Evolutionary conservation across 345 rosid species (phyloP).

Genomic region (Leavenworthia alabamica): DNA sequence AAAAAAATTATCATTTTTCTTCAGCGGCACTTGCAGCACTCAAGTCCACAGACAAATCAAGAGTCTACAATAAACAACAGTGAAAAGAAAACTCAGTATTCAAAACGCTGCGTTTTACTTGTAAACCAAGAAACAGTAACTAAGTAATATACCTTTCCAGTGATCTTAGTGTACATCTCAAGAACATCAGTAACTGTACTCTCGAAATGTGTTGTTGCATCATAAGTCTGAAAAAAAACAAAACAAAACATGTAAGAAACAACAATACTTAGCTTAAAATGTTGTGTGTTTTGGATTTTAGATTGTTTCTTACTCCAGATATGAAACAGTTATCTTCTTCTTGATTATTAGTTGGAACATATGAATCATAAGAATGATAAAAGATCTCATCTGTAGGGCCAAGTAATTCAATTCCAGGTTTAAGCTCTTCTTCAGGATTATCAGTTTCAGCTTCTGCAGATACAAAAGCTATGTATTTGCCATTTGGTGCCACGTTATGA

Average conservation of each 20-base stretch:
- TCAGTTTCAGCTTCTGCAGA: slow-evolving; percentile 93
- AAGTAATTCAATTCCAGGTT: slow-evolving; percentile 80
- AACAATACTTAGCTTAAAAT: background rate
- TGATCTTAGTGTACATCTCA: slow-evolving; percentile 64
- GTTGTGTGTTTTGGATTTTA: too few species aligned
- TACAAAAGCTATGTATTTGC: slow-evolving; percentile 93
- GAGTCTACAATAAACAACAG: slow-evolving; percentile 35
- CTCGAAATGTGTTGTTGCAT: slow-evolving; percentile 87
- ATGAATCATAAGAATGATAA: slow-evolving; percentile 70
- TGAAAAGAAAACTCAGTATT: background rate
- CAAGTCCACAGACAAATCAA: slow-evolving; percentile 73
- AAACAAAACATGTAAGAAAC: background rate
- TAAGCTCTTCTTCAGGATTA: slow-evolving; percentile 67
- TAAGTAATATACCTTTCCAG: slow-evolving; percentile 66
- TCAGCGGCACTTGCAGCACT: slow-evolving; percentile 72
- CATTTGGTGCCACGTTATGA: slow-evolving; percentile 94
- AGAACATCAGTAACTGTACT: slow-evolving; percentile 71
- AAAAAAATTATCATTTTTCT: slow-evolving; percentile 12
- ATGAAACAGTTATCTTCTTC: slow-evolving; percentile 84
- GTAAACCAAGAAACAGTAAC: slow-evolving; percentile 14
- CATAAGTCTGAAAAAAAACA: slow-evolving; percentile 51
- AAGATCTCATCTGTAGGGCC: slow-evolving; percentile 86
- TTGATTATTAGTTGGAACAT: slow-evolving; percentile 68
- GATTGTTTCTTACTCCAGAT: slow-evolving; percentile 56
- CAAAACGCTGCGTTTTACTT: background rate